Evolutionary conservation across 1,284 basidiomycete genomes (phyloP).

Genomic region (Fistulinella staudtii): DNA sequence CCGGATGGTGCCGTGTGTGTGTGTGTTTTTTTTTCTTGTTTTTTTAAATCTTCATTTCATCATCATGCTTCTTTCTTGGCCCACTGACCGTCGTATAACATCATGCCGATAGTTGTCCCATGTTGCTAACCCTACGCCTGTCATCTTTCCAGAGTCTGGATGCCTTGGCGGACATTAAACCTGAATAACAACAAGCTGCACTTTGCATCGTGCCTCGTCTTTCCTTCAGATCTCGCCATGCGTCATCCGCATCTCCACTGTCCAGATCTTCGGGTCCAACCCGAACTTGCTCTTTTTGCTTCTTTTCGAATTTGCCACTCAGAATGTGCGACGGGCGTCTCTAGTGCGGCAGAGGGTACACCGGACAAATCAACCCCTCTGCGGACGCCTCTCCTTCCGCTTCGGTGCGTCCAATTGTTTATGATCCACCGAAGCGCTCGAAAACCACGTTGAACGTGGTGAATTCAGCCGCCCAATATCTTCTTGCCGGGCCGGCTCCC

Average conservation of each 20-base stretch:
- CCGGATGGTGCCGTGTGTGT: too few relatives aligned
- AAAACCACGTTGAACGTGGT: conserved; percentile 15
- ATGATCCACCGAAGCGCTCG: conserved; percentile 20
- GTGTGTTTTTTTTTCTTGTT: too few relatives aligned
- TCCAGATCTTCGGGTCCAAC: conserved; percentile 17
- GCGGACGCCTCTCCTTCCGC: conserved; percentile 5
- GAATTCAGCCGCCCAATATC: conserved; percentile 10
- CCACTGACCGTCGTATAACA: conserved; percentile 5
- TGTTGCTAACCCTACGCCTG: conserved; percentile 1
- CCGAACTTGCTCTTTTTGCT: conserved; percentile 5
- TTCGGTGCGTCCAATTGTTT: conserved; percentile 8
- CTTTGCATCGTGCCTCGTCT: conserved; percentile 6
- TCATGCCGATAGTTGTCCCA: background rate
- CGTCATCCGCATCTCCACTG: conserved; percentile 4
- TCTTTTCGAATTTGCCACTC: conserved; percentile 16
- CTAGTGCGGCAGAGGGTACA: conserved; percentile 23
- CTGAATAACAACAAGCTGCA: conserved; percentile 4
- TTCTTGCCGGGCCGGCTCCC: conserved; percentile 15
- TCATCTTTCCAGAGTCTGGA: background rate
- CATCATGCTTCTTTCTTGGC: conserved; percentile 12
- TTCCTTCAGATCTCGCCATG: conserved; percentile 13
- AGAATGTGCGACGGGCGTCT: conserved; percentile 2
- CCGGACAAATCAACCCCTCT: conserved; percentile 4
- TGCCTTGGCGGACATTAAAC: conserved; percentile 25
- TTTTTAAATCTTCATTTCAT: too few relatives aligned